A percentile compares a stretch with the other conserved stretches of the same genome.
These are phyloP conservation scores for Mortierella sp. DNA, from an alignment of 371 early-diverging fungal species.

Conservation along the genomic window DNA sequence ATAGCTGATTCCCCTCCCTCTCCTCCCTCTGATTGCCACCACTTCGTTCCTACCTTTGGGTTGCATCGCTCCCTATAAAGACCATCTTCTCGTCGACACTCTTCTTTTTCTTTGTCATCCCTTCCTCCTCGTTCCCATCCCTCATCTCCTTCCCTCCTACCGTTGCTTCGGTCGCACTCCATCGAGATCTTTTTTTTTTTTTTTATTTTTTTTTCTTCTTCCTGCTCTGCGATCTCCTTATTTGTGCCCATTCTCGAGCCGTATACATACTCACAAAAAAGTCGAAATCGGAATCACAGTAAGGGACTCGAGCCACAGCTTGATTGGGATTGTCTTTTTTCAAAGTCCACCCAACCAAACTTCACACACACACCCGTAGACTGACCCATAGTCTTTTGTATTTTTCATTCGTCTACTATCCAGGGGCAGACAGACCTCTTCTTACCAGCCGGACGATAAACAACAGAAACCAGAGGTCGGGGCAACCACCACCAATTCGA, in stretches of 20 bases:
- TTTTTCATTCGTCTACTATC: background rate
- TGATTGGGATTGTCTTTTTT: background rate
- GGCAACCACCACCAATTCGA: background rate
- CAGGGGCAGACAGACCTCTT: background rate
- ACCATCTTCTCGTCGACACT: background rate
- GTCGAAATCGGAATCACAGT: background rate
- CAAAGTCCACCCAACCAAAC: too few species aligned
- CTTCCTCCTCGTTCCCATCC: conserved; percentile 2
- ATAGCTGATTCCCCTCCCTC: too few species aligned
- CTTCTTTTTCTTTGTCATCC: background rate
- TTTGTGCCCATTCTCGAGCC: background rate
- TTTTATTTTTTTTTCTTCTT: background rate
- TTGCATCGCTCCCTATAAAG: too few species aligned
- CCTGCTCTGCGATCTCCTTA: background rate
- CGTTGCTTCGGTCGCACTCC: conserved; percentile 7
- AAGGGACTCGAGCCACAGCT: background rate
- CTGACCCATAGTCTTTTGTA: background rate
- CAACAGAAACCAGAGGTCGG: background rate
- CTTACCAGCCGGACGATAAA: conserved; percentile 2
- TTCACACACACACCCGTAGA: background rate
- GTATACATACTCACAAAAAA: background rate
- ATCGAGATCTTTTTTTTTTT: conserved; percentile 14
- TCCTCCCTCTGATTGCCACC: too few species aligned
- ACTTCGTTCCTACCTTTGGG: too few species aligned
- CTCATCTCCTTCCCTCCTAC: conserved; percentile 17